These are phyloP conservation scores for Camellia oleifera DNA, from an alignment of 179 eudicot genomes.

Conservation along the genomic window DNA sequence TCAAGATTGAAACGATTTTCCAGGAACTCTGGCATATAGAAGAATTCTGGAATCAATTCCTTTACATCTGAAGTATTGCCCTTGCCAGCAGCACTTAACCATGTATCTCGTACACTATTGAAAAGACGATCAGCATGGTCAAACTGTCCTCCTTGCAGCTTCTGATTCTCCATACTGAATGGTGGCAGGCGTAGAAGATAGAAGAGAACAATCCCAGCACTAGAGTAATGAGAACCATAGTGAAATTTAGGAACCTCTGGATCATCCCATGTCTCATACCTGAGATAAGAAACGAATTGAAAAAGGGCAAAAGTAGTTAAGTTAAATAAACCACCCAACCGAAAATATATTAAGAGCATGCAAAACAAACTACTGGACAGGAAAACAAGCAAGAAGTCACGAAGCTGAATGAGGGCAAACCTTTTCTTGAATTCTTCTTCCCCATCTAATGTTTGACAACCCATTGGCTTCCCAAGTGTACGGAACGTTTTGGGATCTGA, in stretches of 20 bases:
- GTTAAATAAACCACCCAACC: not conserved
- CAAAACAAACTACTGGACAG: not conserved
- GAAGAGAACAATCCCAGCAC: conserved; percentile 99
- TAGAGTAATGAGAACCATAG: conserved; percentile 98
- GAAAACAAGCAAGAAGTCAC: not conserved
- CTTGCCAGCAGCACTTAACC: conserved; percentile 98
- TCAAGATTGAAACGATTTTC: conserved; percentile 89
- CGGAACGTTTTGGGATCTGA: conserved; percentile 81
- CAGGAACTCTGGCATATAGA: conserved; percentile 94
- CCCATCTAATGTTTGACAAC: conserved; percentile 93
- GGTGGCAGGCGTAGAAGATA: conserved; percentile 96
- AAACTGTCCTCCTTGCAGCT: conserved; percentile 99
- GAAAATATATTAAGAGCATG: not conserved
- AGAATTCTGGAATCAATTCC: conserved; percentile 97
- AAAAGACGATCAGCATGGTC: conserved; percentile 99
- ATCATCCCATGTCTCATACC: conserved; percentile 99
- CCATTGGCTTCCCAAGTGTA: conserved; percentile 94
- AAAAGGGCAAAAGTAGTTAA: not conserved
- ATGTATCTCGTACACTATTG: conserved; percentile 82
- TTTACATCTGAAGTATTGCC: conserved; percentile 99
- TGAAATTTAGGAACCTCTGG: conserved; percentile 99
- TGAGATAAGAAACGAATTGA: conserved; percentile 21
- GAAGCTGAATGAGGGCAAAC: conserved; percentile 35
- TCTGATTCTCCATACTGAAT: conserved; percentile 85
- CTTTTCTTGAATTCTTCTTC: conserved; percentile 93